These are phyloP conservation scores for Parmales sp. DNA, from an alignment of 108 stramenopile genomes.

Conservation along the genomic window DNA sequence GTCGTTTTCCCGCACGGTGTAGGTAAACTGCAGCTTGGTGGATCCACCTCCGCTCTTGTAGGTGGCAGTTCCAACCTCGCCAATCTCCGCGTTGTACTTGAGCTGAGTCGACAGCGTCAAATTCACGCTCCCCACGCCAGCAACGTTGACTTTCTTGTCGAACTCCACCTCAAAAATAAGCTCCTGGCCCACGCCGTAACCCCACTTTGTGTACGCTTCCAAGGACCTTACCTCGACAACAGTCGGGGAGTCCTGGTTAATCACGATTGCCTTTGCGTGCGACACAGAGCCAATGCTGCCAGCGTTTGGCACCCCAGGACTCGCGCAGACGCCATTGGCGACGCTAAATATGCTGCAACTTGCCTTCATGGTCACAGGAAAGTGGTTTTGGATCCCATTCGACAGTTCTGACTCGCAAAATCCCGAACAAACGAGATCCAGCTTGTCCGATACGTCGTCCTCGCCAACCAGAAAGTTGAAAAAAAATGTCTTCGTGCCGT, in stretches of 20 bases:
- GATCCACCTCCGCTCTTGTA: neutral
- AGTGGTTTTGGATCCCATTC: too few relatives aligned
- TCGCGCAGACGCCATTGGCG: neutral
- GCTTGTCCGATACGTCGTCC: neutral
- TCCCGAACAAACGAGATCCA: neutral
- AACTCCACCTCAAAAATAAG: neutral
- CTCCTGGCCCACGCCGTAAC: slow-evolving; percentile 1
- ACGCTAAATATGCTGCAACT: too few relatives aligned
- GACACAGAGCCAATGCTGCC: neutral
- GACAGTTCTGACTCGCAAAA: neutral
- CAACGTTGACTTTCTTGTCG: neutral
- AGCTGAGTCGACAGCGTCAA: neutral
- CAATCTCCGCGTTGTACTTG: neutral
- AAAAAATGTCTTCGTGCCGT: neutral
- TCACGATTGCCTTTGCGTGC: neutral
- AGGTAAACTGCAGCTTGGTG: neutral
- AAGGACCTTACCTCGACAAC: neutral
- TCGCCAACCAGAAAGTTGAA: neutral
- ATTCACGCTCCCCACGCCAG: neutral
- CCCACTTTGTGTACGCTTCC: neutral
- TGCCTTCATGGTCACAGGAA: too few relatives aligned
- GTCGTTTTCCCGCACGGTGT: neutral
- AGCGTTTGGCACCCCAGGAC: neutral
- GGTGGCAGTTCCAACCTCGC: neutral
- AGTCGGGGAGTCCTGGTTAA: neutral